Base-by-base conservation (phyloP, 768 basidiomycete species). In the Leucosporidium creatinivorum region DNA sequence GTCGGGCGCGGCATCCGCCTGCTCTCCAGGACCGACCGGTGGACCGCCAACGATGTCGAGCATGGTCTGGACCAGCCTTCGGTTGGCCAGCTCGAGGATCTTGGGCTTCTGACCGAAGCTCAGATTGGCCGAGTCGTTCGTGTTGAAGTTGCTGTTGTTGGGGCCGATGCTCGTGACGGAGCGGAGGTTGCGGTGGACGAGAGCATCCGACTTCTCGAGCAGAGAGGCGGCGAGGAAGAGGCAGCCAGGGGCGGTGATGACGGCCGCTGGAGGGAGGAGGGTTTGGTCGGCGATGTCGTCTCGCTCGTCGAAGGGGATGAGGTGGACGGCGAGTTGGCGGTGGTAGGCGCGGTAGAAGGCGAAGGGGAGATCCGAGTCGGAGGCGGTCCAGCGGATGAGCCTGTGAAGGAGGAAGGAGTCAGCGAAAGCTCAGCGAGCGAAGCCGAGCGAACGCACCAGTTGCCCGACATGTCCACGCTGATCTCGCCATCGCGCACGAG, bases 331-430 rank as follows among this genome's bases (percentile, higher is more conserved):
- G 15, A 81, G 76, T 57, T 80, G 79, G n/a, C 78, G 75, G 66
- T 81, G 80, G 63, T 81, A 81, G 0, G 80, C 79, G 59, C 80
- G 77, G 69, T 79, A 81, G 75, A 81, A 81, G 1, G 80, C 77
- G 47, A 79, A 80, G 65, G 80, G 80, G 13, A 81, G 76, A 69
- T 81, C 81, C 0, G 80, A 81, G 65, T 81, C 81, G 65, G 80
- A 79, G 5, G 80, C 80, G 51, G 79, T 80, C 80, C 80, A 81
- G 30, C 81, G 75, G 23, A 80, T 76, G 8, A 81, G 76, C 81
- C 80, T 80, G 67, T 78, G 78, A 19, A 31, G 18, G 23, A 51
- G 1, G 25, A 36, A 13, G 76, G 77, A 23, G 74, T 74, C 51
- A 5, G 18, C 1, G 8, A 7, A 0, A 2, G n/a, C 5, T 12